These are phyloP conservation scores for Pelargonium fulgidum DNA, from an alignment of 441 rosid species.

Conservation along the genomic window DNA sequence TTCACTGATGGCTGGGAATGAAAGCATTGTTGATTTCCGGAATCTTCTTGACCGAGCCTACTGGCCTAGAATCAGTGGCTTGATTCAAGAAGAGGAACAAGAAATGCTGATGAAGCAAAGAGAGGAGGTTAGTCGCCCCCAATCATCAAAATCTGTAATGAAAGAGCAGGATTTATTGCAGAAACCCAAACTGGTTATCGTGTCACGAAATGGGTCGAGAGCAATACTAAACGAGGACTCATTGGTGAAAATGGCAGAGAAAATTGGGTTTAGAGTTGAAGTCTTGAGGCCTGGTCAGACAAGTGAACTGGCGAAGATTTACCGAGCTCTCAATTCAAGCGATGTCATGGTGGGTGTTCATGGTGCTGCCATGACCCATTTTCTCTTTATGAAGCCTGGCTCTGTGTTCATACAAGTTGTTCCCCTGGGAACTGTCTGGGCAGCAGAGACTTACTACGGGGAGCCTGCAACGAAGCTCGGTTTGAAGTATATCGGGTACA, in stretches of 20 bases:
- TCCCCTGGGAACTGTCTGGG: constrained; percentile 89
- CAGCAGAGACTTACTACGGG: constrained; percentile 85
- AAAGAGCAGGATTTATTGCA: constrained; percentile 19
- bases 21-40: constrained; percentile 53
- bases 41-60: constrained; percentile 58
- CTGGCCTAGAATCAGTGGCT: constrained; percentile 44
- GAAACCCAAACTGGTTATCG: constrained; percentile 59
- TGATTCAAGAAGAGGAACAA: constrained; percentile 46
- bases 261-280: constrained; percentile 56
- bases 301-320: constrained; percentile 69
- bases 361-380: constrained; percentile 98
- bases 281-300: constrained; percentile 51
- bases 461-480: constrained; percentile 87
- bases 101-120: constrained; percentile 26
- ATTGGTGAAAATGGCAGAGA: constrained; percentile 55
- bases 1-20: constrained; percentile 34
- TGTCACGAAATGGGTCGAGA: constrained; percentile 70
- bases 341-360: constrained; percentile 89
- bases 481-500: constrained; percentile 60
- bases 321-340: constrained; percentile 55
- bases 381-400: constrained; percentile 68
- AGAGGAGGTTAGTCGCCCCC: constrained; percentile 21
- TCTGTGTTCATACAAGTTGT: constrained; percentile 76
- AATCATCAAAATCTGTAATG: constrained; percentile 18
- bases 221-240: constrained; percentile 58